Base-by-base conservation (phyloP, 495 filamentous ascomycete genomes). In the Penicillium ucsense region DNA sequence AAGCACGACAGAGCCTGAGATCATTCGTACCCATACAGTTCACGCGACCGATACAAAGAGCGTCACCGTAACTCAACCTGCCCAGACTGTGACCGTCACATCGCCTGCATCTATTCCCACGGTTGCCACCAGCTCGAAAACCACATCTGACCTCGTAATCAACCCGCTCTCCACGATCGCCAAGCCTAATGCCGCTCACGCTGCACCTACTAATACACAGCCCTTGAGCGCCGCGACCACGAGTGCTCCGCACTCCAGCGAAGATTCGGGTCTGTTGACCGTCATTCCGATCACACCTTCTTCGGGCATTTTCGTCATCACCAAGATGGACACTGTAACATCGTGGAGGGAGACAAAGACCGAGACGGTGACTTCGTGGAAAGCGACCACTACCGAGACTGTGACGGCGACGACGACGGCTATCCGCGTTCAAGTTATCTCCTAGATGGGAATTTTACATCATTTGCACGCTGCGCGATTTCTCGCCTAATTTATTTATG, bases 351-450 rank as follows among this genome's bases (percentile, higher is more conserved):
- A 40, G 1, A 42, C 54, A 5, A 52, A 41, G 38, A 57, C 51
- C 4, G 35, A 45, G 29, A 56, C 52, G 4, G 49, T 55, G 28
- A 56, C 48, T 7, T 44, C 42, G 42, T 44, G 42, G 27, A 40
- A 40, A n/a, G 53, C 38, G 1, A 41, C 54, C 10, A 51, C 48
- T 6, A 57, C 48, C 4, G 44, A 50, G 41, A 61, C 54, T 29
- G 48, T 45, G 31, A 63, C 54, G 35, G 35, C 39, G 12, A 59
- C 55, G 28, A 46, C 39, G 4, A 54, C 51, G 9, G 47, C 42
- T 34, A 43, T 43, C 29, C 41, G 41, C 10, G 20, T 33, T 12
- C 41, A 43, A 31, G 5, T 43, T 43, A 31, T 43, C 27, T 32
- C n/a, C 27, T 43, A 43, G 31, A 12, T 6, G 35, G 35, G 1